Evolutionary conservation across 495 filamentous ascomycete genomes (phyloP).

Genomic region (Aspergillus hancockii): DNA sequence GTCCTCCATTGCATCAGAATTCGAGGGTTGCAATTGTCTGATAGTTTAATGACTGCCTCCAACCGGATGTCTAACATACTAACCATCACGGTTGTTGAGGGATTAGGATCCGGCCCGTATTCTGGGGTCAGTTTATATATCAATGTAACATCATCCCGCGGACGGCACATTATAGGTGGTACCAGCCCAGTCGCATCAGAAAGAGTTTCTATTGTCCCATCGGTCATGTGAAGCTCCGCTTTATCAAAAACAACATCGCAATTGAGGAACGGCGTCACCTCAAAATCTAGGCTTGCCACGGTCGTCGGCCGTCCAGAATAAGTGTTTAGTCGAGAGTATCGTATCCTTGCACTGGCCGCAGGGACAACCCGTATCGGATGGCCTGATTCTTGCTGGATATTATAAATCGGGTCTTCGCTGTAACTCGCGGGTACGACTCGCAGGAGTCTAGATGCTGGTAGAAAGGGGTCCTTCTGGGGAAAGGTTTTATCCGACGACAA

Average conservation of each 20-base stretch:
- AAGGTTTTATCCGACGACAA: constrained; percentile 70
- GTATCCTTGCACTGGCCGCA: constrained; percentile 78
- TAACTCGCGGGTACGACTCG: constrained; percentile 69
- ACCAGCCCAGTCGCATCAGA: constrained; percentile 56
- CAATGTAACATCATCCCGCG: constrained; percentile 82
- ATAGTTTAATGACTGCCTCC: constrained; percentile 63
- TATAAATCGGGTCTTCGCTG: constrained; percentile 60
- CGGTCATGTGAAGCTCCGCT: constrained; percentile 63
- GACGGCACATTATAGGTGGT: constrained; percentile 69
- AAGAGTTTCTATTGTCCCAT: constrained; percentile 69
- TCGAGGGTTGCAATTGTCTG: constrained; percentile 64
- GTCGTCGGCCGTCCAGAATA: constrained; percentile 64
- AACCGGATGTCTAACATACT: constrained; percentile 65
- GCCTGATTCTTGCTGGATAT: constrained; percentile 59
- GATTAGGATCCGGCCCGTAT: constrained; percentile 54
- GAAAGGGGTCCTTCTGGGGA: constrained; percentile 63
- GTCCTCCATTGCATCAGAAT: constrained; percentile 82
- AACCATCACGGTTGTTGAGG: constrained; percentile 46
- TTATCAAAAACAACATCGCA: constrained; percentile 69
- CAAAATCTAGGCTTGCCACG: constrained; percentile 81
- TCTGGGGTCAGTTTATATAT: constrained; percentile 75
- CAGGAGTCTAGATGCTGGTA: constrained; percentile 78
- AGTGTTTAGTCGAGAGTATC: constrained; percentile 73
- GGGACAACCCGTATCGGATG: constrained; percentile 74
- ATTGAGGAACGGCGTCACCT: constrained; percentile 80